Conservation (phyloP, 805 yeast genomes). For the Huiozyma naganishii region DNA sequence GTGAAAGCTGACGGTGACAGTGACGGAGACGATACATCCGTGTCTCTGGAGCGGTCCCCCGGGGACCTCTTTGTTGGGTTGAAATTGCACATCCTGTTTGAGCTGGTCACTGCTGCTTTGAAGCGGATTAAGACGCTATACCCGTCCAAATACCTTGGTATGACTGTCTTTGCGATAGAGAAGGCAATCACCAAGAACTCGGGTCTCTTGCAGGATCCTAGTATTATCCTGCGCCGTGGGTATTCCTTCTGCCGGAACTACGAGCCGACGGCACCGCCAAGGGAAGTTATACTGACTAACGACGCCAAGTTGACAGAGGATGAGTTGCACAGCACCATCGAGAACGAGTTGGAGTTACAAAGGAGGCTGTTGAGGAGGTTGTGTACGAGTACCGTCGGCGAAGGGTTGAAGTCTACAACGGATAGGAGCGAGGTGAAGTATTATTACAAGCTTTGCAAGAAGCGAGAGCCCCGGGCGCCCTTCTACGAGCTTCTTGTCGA, state of each 20-base stretch:
- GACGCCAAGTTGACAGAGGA: conserved; percentile 20
- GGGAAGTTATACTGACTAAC: conserved; percentile 16
- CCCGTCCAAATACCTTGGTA: conserved; percentile 71
- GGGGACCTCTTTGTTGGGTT: conserved; percentile 35
- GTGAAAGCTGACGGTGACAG: conserved; percentile 2
- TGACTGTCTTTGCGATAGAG: conserved; percentile 50
- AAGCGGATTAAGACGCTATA: conserved; percentile 54
- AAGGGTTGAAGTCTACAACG: conserved; percentile 25
- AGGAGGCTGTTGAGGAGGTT: conserved; percentile 55
- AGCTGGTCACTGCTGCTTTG: conserved; percentile 49
- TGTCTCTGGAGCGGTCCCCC: conserved; percentile 9
- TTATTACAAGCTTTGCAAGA: conserved; percentile 12
- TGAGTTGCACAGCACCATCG: conserved; percentile 32
- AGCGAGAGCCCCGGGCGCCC: conserved; percentile 15
- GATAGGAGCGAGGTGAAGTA: conserved; percentile 20
- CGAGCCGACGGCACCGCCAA: conserved; percentile 36
- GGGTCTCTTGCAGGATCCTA: conserved; percentile 24
- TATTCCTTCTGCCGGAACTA: conserved; percentile 54
- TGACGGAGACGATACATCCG: conserved; percentile 4
- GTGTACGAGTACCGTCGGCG: conserved; percentile 41
- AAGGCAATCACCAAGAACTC: conserved; percentile 39
- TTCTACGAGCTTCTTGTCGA: conserved; percentile 22
- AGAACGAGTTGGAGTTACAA: conserved; percentile 53
- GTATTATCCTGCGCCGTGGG: conserved; percentile 48
- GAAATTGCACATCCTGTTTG: conserved; percentile 55